Percentiles rank a stretch among this genome's conserved stretches.
Conservation (phyloP, 2,329 filamentous ascomycete species). For the Teratosphaeria gauchensis region DNA sequence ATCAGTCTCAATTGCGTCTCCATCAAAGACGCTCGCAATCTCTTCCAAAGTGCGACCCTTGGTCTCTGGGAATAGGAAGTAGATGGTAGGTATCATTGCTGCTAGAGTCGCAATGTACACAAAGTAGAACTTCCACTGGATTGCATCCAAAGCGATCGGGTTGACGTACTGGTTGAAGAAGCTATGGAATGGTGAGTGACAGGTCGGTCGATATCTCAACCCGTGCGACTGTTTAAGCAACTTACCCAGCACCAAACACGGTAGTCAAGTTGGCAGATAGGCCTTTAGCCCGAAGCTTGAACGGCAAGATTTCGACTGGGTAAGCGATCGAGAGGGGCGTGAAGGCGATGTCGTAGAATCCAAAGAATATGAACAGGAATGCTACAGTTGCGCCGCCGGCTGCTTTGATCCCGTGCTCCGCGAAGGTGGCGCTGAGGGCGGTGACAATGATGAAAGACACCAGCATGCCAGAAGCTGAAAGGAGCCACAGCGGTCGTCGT, state of each 20-base stretch:
- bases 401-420: conserved; percentile 10
- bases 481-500: conserved; percentile 27
- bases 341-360: conserved; percentile 32
- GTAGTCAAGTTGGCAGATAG: conserved; percentile 18
- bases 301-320: conserved; percentile 38
- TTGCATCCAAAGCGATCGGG: conserved; percentile 19
- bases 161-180: conserved; percentile 33
- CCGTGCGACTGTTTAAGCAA: too few species aligned
- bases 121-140: conserved; percentile 20
- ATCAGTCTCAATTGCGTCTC: neutral
- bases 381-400: conserved; percentile 24
- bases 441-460: conserved; percentile 22
- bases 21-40: neutral
- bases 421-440: conserved; percentile 20
- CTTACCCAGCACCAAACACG: conserved; percentile 34
- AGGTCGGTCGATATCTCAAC: conserved; percentile 15
- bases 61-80: conserved; percentile 6
- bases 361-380: conserved; percentile 25
- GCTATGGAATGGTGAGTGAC: conserved; percentile 24
- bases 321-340: conserved; percentile 37
- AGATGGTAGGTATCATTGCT: conserved; percentile 24
- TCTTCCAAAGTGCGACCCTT: conserved; percentile 1
- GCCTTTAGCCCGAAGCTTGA: conserved; percentile 37
- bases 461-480: conserved; percentile 32
- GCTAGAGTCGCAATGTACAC: conserved; percentile 25